These are phyloP conservation scores for Astathelohania contejeani DNA, from an alignment of 371 early-diverging fungal species.

Conservation along the genomic window DNA sequence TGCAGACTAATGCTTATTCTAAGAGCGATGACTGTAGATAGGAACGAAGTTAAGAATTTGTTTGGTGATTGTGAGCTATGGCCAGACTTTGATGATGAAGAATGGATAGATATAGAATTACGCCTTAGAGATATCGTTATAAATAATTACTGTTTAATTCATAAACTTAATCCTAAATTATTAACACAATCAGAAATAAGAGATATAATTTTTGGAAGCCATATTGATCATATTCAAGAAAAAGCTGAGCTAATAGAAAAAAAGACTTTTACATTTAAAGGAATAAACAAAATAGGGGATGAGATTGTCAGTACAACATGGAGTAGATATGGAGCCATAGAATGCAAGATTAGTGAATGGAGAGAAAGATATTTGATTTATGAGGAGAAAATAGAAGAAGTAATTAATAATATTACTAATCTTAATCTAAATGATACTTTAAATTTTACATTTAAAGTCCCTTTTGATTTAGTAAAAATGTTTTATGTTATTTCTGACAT, in stretches of 20 bases:
- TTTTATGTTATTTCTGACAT: too few relatives aligned
- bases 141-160: constrained; percentile 88
- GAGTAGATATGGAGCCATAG: too few relatives aligned
- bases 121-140: constrained; percentile 84
- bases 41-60: constrained; percentile 76
- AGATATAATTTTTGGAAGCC: constrained; percentile 83
- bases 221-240: background rate
- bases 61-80: constrained; percentile 83
- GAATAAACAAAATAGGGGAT: background rate
- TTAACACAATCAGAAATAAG: constrained; percentile 85
- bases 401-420: too few relatives aligned
- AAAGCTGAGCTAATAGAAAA: background rate
- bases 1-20: constrained; percentile 83
- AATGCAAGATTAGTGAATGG: too few relatives aligned
- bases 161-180: constrained; percentile 82
- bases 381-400: too few relatives aligned
- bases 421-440: too few relatives aligned
- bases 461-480: too few relatives aligned
- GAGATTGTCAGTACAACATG: too few relatives aligned
- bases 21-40: constrained; percentile 79
- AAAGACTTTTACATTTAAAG: too few relatives aligned
- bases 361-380: too few relatives aligned
- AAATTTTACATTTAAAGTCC: too few relatives aligned
- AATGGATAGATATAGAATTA: constrained; percentile 91
- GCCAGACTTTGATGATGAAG: constrained; percentile 78